A percentile compares a stretch with the other conserved stretches of the same genome.
These are phyloP conservation scores for Fusarium sp. DNA, from an alignment of 2,329 filamentous ascomycete species.

Conservation along the genomic window DNA sequence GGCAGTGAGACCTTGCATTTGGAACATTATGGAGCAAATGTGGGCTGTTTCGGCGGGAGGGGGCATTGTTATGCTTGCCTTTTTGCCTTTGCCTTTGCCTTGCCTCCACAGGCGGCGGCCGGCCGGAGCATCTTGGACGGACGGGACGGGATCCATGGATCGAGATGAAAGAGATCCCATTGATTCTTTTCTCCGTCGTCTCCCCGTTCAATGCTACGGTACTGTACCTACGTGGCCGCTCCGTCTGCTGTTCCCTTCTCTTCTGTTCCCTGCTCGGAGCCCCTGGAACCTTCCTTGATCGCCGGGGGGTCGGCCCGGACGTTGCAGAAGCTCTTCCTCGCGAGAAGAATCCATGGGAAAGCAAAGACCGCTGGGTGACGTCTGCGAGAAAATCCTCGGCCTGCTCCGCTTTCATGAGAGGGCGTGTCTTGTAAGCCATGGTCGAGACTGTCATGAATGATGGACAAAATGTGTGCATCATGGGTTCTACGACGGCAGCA, in stretches of 20 bases:
- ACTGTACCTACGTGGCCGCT: constrained; percentile 24
- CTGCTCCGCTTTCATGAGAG: constrained; percentile 14
- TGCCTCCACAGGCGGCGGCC: neutral
- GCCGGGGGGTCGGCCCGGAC: constrained; percentile 29
- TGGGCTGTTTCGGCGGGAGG: constrained; percentile 38
- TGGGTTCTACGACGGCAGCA: constrained; percentile 28
- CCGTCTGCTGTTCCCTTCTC: neutral
- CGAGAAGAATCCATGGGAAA: neutral
- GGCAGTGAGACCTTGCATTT: constrained; percentile 34
- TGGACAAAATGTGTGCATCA: constrained; percentile 10
- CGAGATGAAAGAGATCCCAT: constrained; percentile 8
- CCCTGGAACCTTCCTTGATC: constrained; percentile 31
- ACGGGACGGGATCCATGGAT: neutral
- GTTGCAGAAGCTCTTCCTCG: constrained; percentile 21
- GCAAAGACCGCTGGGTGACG: constrained; percentile 31
- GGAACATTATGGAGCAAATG: constrained; percentile 24
- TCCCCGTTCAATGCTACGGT: neutral
- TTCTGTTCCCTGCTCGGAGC: neutral
- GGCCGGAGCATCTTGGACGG: neutral
- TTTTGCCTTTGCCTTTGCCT: neutral
- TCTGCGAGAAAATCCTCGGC: constrained; percentile 23
- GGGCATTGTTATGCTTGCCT: constrained; percentile 30
- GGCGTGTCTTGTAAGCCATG: constrained; percentile 1
- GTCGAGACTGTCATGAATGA: neutral
- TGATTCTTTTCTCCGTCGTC: neutral